Evolutionary conservation across 495 filamentous ascomycete species (phyloP).

Genomic region (Aspergillus bridgeri): DNA sequence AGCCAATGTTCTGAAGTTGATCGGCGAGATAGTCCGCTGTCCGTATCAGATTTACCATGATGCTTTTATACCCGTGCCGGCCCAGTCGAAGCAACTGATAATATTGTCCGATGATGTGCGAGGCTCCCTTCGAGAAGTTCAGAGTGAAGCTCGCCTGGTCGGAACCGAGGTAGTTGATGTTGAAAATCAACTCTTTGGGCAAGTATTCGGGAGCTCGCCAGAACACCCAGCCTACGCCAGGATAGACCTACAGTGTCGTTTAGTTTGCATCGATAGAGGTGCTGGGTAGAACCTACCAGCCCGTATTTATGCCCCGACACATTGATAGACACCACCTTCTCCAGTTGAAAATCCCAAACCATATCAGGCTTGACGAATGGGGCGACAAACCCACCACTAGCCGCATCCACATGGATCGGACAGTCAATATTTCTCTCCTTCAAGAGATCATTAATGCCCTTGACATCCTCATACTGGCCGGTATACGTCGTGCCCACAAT

Average conservation of each 20-base stretch:
- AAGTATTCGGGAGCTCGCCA: slow-evolving; percentile 82
- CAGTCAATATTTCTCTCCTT: slow-evolving; percentile 66
- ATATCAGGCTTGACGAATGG: slow-evolving; percentile 78
- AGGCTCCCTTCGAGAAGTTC: slow-evolving; percentile 91
- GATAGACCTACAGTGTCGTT: slow-evolving; percentile 62
- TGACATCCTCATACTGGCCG: slow-evolving; percentile 90
- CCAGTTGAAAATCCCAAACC: slow-evolving; percentile 83
- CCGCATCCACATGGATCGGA: slow-evolving; percentile 89
- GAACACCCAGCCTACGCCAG: slow-evolving; percentile 88
- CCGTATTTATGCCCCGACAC: slow-evolving; percentile 90
- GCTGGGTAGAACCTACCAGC: slow-evolving; percentile 23
- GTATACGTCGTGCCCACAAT: slow-evolving; percentile 92
- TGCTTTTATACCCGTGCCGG: slow-evolving; percentile 78
- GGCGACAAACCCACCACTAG: slow-evolving; percentile 83
- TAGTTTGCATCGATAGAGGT: slow-evolving; percentile 1
- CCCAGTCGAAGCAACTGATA: slow-evolving; percentile 92
- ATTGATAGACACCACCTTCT: slow-evolving; percentile 87
- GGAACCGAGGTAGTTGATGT: slow-evolving; percentile 94
- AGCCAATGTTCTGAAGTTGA: slow-evolving; percentile 66
- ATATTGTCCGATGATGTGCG: slow-evolving; percentile 92
- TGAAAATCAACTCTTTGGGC: slow-evolving; percentile 89
- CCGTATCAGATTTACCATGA: slow-evolving; percentile 84
- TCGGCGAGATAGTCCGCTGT: slow-evolving; percentile 76
- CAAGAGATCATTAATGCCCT: slow-evolving; percentile 82
- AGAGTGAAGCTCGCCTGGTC: slow-evolving; percentile 97